These are phyloP conservation scores for Euptelea pleiosperma DNA, from an alignment of 164 flowering plant species.

Conservation along the genomic window DNA sequence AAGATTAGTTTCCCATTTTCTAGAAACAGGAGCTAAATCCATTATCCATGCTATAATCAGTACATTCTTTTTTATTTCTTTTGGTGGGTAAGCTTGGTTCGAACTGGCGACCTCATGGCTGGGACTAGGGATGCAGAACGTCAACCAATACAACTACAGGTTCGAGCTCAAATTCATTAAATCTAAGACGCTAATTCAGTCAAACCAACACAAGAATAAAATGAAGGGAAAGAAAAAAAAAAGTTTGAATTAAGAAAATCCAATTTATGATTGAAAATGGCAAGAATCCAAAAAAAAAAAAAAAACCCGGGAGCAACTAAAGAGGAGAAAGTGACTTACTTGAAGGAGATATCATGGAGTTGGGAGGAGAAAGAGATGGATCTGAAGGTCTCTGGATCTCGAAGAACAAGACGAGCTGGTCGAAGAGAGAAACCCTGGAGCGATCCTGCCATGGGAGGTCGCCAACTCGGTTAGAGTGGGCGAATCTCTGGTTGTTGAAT, in stretches of 20 bases:
- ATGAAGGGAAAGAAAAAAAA: background rate
- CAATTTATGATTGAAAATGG: background rate
- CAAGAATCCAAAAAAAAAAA: background rate
- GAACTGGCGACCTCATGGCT: no score
- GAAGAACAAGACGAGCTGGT: no score
- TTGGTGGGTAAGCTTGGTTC: no score
- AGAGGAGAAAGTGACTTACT: slow-evolving; percentile 25
- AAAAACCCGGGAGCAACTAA: background rate
- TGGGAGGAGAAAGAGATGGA: slow-evolving; percentile 41
- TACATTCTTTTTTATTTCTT: no score
- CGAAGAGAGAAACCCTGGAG: no score
- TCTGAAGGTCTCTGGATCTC: slow-evolving; percentile 11
- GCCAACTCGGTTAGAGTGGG: no score
- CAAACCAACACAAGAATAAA: background rate
- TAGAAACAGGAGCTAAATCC: no score
- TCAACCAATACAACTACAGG: background rate
- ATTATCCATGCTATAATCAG: no score
- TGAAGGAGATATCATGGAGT: slow-evolving; percentile 26
- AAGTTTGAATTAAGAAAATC: background rate
- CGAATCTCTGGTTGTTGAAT: no score
- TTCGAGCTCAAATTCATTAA: background rate
- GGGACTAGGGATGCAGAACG: no score
- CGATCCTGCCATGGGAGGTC: no score
- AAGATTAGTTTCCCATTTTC: no score
- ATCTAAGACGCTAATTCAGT: background rate